phyloP scores from a whole-genome alignment of 129 eudicot genomes.

The Helichrysum umbraculigerum region DNA sequence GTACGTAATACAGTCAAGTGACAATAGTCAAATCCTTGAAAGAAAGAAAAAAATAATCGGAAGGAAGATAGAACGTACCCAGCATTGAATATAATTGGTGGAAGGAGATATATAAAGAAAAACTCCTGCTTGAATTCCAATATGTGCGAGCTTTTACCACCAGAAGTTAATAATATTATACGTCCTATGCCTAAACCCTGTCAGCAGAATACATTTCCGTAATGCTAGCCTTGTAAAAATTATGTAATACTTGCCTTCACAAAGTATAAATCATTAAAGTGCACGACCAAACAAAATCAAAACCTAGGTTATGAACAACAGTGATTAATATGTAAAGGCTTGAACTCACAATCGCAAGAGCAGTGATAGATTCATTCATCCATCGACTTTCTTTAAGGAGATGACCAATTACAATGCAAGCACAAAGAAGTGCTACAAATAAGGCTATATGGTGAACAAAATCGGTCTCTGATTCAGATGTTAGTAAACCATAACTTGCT shows the following conservation, averaged over 20 bases:
- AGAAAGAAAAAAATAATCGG: not conserved
- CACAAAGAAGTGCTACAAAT: constrained; percentile 71
- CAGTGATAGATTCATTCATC: constrained; percentile 80
- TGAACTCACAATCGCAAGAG: constrained; percentile 58
- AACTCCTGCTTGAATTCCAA: constrained; percentile 89
- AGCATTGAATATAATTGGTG: constrained; percentile 95
- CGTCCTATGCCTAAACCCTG: constrained; percentile 85
- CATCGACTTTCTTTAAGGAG: constrained; percentile 71
- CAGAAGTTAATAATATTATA: constrained; percentile 60
- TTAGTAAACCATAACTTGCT: constrained; percentile 24
- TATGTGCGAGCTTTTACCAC: constrained; percentile 72
- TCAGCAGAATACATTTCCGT: constrained; percentile 15
- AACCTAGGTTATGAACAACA: not conserved
- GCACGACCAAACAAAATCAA: constrained; percentile 15
- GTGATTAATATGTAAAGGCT: not conserved
- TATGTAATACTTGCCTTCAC: not conserved
- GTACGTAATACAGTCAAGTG: not conserved
- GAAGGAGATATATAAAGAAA: constrained; percentile 93
- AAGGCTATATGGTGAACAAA: constrained; percentile 63
- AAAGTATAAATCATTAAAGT: not conserved
- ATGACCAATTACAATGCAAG: constrained; percentile 70
- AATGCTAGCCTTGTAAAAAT: constrained; percentile 15
- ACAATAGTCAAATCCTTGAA: not conserved
- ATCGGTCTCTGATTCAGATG: constrained; percentile 43
- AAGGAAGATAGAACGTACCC: constrained; percentile 50